Conservation (phyloP, 108 stramenopile species). For the Cyclotella atomus region DNA sequence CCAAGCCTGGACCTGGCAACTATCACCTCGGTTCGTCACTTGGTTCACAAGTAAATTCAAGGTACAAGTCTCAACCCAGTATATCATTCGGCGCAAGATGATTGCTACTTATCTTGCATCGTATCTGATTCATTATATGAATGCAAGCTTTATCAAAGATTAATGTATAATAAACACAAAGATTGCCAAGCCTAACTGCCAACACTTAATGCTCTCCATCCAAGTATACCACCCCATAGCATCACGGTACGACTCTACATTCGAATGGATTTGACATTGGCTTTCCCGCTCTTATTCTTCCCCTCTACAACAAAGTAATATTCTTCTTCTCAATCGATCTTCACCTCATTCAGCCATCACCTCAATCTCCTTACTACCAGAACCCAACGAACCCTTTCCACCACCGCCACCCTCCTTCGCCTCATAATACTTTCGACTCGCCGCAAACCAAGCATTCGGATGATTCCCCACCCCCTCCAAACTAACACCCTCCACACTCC, state of each 20-base stretch:
- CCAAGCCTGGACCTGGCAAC: slow-evolving; percentile 46
- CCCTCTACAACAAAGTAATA: no score
- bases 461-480: slow-evolving; percentile 94
- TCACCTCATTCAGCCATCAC: slow-evolving; percentile 8
- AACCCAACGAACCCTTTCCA: neutral
- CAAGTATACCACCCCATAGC: no score
- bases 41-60: slow-evolving; percentile 46
- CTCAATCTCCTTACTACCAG: neutral
- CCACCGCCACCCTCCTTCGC: slow-evolving; percentile 41
- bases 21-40: slow-evolving; percentile 35
- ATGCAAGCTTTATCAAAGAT: neutral
- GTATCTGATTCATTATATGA: neutral
- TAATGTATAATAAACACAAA: no score
- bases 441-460: slow-evolving; percentile 96
- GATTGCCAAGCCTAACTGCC: no score
- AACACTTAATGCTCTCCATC: no score
- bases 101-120: neutral
- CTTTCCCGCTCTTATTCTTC: no score
- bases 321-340: no score
- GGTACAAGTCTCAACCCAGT: slow-evolving; percentile 41
- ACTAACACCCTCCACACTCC: slow-evolving; percentile 43
- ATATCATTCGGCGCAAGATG: slow-evolving; percentile 56
- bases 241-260: no score
- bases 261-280: no score
- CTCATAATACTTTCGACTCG: slow-evolving; percentile 70